phyloP scores from a whole-genome alignment of 1,284 basidiomycete species.

The Boletellus deceptivus region DNA sequence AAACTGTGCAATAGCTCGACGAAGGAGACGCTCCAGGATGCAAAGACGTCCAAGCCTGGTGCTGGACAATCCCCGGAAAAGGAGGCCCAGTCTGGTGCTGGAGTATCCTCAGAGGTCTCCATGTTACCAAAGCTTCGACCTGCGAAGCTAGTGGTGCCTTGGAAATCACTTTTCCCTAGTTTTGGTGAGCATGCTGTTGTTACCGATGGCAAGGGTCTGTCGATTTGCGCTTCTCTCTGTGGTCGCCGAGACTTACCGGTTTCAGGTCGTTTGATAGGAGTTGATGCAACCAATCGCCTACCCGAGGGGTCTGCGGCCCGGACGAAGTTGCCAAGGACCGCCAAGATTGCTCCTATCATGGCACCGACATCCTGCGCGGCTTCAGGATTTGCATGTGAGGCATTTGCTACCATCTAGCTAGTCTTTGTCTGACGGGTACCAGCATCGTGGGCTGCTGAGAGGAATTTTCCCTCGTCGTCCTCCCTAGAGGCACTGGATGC shows the following conservation, averaged over 20 bases:
- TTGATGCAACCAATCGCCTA: conserved; percentile 5
- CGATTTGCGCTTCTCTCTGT: neutral
- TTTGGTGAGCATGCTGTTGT: neutral
- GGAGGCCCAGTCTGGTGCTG: neutral
- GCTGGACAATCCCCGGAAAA: neutral
- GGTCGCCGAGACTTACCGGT: conserved; percentile 7
- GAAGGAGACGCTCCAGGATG: conserved; percentile 6
- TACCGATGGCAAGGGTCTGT: neutral
- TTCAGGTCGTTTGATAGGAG: conserved; percentile 2
- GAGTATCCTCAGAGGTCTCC: neutral
- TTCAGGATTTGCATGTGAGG: conserved; percentile 13
- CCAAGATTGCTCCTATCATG: neutral
- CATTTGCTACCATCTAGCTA: neutral
- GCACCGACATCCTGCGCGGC: neutral
- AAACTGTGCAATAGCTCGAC: conserved; percentile 2
- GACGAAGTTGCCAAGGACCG: conserved; percentile 6
- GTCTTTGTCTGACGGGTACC: conserved; percentile 7
- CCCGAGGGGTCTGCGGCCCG: conserved; percentile 1
- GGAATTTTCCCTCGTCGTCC: neutral
- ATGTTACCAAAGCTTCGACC: neutral
- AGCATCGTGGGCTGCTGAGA: conserved; percentile 2
- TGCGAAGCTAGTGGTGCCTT: conserved; percentile 1
- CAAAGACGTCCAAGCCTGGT: neutral
- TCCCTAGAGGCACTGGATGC: neutral
- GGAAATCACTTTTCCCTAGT: neutral